Evolutionary conservation across 371 early-diverging fungal species (phyloP).

Genomic region (Nosema bombycis): DNA sequence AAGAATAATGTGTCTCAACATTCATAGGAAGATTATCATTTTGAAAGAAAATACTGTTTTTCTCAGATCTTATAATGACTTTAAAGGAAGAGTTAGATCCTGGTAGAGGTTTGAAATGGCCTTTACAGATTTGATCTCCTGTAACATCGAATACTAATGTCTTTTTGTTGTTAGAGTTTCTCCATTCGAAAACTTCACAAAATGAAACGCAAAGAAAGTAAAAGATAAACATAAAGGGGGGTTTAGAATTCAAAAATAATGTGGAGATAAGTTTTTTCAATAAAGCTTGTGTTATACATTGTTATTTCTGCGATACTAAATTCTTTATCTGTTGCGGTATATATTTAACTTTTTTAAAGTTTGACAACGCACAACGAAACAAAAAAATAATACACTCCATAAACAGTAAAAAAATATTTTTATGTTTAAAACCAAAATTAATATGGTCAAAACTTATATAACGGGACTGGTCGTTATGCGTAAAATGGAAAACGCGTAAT

Average conservation of each 20-base stretch:
- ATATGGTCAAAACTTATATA: no score
- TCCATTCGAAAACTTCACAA: conserved; percentile 29
- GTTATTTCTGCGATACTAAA: neutral
- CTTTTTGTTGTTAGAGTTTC: neutral
- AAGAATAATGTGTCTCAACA: conserved; percentile 57
- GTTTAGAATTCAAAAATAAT: neutral
- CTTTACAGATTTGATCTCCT: conserved; percentile 58
- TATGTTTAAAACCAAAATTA: no score
- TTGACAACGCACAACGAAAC: no score
- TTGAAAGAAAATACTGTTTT: conserved; percentile 46
- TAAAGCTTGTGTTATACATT: neutral
- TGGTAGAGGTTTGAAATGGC: conserved; percentile 43
- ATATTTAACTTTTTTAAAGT: no score
- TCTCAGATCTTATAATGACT: conserved; percentile 45
- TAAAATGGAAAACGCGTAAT: no score
- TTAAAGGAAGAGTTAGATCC: conserved; percentile 29
- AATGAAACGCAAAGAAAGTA: conserved; percentile 19
- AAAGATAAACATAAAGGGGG: conserved; percentile 32
- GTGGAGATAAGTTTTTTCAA: neutral
- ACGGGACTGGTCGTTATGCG: no score
- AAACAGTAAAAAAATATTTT: no score
- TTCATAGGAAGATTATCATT: conserved; percentile 30
- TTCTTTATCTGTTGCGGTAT: no score
- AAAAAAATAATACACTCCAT: no score
- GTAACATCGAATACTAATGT: conserved; percentile 47